Base-by-base conservation (phyloP, 805 yeast species). In the Candida lessepsii region DNA sequence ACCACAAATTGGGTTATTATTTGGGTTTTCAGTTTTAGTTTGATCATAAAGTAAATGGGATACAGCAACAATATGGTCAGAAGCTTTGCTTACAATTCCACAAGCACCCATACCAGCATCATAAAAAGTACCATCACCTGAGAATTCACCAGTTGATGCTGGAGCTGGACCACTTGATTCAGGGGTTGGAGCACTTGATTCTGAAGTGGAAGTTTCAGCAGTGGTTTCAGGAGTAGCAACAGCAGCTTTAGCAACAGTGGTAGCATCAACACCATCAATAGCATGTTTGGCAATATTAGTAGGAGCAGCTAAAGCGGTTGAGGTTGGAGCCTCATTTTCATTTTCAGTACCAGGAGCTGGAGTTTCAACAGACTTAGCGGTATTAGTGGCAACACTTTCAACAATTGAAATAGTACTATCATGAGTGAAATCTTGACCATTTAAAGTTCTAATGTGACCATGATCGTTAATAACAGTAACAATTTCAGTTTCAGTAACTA, bases 11-110 rank as follows among this genome's bases (percentile, higher is more conserved):
- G 75, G 65, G 58, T 68, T 70, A 43, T 68, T 53, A 49, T 73
- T 76, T 4, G 72, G 64, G 53, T 67, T 64, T 15, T 59, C 40
- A 18, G 57, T 53, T 35, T 56, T 54, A 40, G 60, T 52, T 26
- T 54, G 49, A 46, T 65, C 62, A 52, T 61, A 74, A 51, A 73
- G 63, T 36, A 52, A 52, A 46, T 60, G 63, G 41, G 76, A 70
- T 48, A 78, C 60, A 28, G 84, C 85, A 30, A 73, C 80, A 47
- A 79, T 68, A 42, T 56, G 55, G 50, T 79, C 84, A n/a, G 61
- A 24, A 45, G 67, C 76, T 13, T 63, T 39, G 61, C 60, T 70
- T 45, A 65, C 53, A 31, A 49, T 44, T 29, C 85, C 85, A 60
- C 84, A 80, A 17, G 83, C 78, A 41, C 82, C 84, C 33, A 60